Evolutionary conservation across 164 flowering plant genomes (phyloP).

Genomic region (Berberis thunbergii): DNA sequence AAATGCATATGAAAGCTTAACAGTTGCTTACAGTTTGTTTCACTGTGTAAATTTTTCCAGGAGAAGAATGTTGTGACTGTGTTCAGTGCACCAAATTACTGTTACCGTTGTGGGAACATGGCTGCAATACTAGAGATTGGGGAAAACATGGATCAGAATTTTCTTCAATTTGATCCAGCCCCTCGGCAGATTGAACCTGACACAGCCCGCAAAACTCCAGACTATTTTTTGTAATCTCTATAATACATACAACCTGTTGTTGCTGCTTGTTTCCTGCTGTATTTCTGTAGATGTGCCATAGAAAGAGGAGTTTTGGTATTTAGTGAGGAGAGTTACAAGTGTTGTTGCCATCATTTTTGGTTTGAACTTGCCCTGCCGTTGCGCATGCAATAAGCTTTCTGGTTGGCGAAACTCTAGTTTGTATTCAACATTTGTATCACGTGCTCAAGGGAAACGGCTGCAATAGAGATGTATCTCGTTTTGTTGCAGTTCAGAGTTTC

Average conservation of each 20-base stretch:
- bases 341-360: slow-evolving; percentile 10
- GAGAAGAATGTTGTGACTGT: slow-evolving; percentile 44
- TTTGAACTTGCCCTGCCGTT: slow-evolving; percentile 16
- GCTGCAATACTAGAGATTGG: slow-evolving; percentile 48
- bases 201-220: slow-evolving; percentile 41
- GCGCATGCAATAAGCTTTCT: not conserved
- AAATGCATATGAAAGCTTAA: no score
- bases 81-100: slow-evolving; percentile 44
- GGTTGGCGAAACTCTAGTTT: not conserved
- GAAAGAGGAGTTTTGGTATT: slow-evolving; percentile 20
- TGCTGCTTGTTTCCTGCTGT: slow-evolving; percentile 13
- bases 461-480: not conserved
- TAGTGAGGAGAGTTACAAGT: slow-evolving; percentile 9
- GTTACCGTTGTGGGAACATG: slow-evolving; percentile 49
- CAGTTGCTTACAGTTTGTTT: not conserved
- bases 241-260: slow-evolving; percentile 10
- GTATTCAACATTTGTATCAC: not conserved
- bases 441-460: not conserved
- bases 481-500: no score
- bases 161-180: slow-evolving; percentile 44
- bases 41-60: slow-evolving; percentile 14
- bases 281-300: slow-evolving; percentile 23
- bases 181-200: slow-evolving; percentile 42
- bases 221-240: slow-evolving; percentile 32
- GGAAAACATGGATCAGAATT: slow-evolving; percentile 40